phyloP scores from a whole-genome alignment of 2,329 filamentous ascomycete species.

The Meredithiella fracta region DNA sequence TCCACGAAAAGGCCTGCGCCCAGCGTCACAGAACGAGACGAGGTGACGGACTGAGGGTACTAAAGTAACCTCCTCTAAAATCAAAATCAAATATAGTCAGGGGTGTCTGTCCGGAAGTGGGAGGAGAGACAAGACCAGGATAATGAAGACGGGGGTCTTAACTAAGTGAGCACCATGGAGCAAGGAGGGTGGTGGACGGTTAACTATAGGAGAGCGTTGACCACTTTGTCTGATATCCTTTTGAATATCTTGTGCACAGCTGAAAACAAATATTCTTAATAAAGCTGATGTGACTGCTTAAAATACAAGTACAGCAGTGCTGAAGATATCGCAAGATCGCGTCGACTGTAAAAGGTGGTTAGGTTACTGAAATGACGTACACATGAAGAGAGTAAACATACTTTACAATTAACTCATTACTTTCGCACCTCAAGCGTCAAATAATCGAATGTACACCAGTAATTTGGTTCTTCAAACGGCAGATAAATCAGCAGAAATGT shows the following conservation, averaged over 20 bases:
- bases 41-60: conserved; percentile 2
- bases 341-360: background rate
- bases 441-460: too few relatives aligned
- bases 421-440: too few relatives aligned
- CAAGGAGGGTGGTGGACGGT: background rate
- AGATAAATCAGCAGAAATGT: background rate
- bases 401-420: too few relatives aligned
- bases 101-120: conserved; percentile 7
- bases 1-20: background rate
- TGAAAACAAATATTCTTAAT: background rate
- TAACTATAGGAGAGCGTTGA: background rate
- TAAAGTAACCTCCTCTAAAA: conserved; percentile 1
- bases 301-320: background rate
- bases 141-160: background rate
- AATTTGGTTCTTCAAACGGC: too few relatives aligned
- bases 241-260: background rate
- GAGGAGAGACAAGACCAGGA: conserved; percentile 4
- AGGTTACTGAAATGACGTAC: background rate
- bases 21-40: conserved; percentile 4
- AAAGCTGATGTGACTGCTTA: background rate
- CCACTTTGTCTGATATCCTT: background rate
- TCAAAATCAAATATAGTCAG: conserved; percentile 9
- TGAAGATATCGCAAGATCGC: background rate
- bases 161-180: background rate
- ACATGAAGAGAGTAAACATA: background rate